phyloP scores from a whole-genome alignment of 345 rosid genomes.

The Pistacia atlantica region DNA sequence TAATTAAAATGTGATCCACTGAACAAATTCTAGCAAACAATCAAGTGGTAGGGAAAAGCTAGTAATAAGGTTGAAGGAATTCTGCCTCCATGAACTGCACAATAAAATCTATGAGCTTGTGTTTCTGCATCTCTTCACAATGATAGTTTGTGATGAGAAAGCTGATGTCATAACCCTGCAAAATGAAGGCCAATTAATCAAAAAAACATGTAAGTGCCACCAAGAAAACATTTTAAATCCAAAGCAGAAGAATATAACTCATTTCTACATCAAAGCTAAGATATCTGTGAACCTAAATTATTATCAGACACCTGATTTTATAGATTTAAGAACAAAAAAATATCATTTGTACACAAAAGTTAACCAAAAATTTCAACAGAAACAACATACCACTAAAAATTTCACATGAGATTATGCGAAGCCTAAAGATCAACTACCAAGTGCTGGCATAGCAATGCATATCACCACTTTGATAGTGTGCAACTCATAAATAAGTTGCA shows the following conservation, averaged over 20 bases:
- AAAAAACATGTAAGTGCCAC: slow-evolving; percentile 6
- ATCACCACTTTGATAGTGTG: neutral
- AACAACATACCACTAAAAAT: neutral
- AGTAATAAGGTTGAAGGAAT: slow-evolving; percentile 20
- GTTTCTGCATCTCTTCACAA: slow-evolving; percentile 98
- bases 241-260: neutral
- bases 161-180: slow-evolving; percentile 96
- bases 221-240: neutral
- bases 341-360: too few species aligned
- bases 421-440: neutral
- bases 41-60: neutral
- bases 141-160: slow-evolving; percentile 95
- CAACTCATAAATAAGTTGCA: neutral
- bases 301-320: neutral
- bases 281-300: slow-evolving; percentile 3
- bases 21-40: neutral
- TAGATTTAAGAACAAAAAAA: neutral
- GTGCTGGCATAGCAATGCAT: neutral
- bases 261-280: neutral
- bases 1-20: neutral
- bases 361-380: neutral
- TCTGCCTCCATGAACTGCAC: slow-evolving; percentile 98
- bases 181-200: slow-evolving; percentile 21
- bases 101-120: slow-evolving; percentile 91
- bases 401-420: neutral